Base-by-base conservation (phyloP, 345 rosid genomes). In the Salix suchowensis region DNA sequence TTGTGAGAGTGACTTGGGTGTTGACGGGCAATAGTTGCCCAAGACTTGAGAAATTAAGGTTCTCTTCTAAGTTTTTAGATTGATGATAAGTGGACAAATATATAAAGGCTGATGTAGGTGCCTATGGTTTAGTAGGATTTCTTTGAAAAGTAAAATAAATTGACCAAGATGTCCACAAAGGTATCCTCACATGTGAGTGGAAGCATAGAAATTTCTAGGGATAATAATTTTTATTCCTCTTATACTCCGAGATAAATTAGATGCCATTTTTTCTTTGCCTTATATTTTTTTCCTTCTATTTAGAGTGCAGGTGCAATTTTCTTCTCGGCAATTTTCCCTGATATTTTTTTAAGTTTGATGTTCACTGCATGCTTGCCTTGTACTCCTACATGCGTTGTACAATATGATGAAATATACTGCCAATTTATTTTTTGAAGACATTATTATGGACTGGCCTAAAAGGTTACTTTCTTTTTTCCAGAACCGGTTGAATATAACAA, bases 401-500 rank as follows among this genome's bases (percentile, higher is more conserved):
- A 55, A 55, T 55, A 9, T 66, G 39, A 14, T 65, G 30, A 23
- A 65, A 13, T 19, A 48, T 65, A 2, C 36, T 61, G n/a, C 30
- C 28, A 0, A 39, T 72, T 36, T 64, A 21, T 48, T 71, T 23
- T 44, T 2, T 69, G 24, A 36, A n/a, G 21, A 67, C 44, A 6
- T 19, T 18, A 18, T 26, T 58, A 67, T 72, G 8, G 44, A 73
- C 72, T 48, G 37, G 66, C 75, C 89, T 83, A 77, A 84, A 65
- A n/a, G 60, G 72, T 40, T 85, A 23, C 73, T 6, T 66, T 73
- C 74, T 82, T 86, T 61, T 80, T 86, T 90, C 61, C 99, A 94
- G 98, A 94, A 91, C 93, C 94, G 99, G 90, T 82, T 96, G 82
- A 96, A 96, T 85, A 88, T 96, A 79, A 94, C 97, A 79, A 96